Evolutionary conservation across 176 grass and related monocot genomes (phyloP), one percentile per base, ranked within the genome.

Genomic region (Avena atlantica): DNA sequence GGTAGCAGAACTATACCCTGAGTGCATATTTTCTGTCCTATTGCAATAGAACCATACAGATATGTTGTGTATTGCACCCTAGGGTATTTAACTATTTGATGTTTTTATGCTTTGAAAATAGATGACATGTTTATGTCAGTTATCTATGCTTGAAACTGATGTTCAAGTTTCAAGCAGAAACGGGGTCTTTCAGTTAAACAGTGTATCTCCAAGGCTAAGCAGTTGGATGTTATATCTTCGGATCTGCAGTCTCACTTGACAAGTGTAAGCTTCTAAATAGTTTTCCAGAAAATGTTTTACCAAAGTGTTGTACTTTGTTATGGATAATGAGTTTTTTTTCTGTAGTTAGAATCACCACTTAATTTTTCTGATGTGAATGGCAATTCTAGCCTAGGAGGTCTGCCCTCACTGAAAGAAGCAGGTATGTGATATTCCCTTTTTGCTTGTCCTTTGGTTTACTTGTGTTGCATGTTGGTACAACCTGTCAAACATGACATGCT

Each of bases 241-340:
- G 80, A 84, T n/a, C 76, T 74, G 70, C 81, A 85, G 29, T 84
- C 16, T 78, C 42, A 77, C 37, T 44, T 73, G 17, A 78, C 70
- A 85, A 89, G 66, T 84, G 89, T 91, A 89, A 94, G 84, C 53
- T 66, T 81, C n/a, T 81, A 66, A 5, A 78, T n/a, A 73, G 79
- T 69, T 78, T 59, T 69, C 42, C 20, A 91, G 25, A 17, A 88
- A 84, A 85, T 81, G 10, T 15, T 45, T 74, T 42, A 70, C 62
- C 59, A 27, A 68, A 52, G 24, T 74, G 44, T 31, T 75, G 44
- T 34, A 74, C 17, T 81, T 70, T 70, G 45, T 76, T 85, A 21
- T 66, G 64, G 73, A 8, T 74, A 65, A 78, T 51, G 73, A 78
- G 58, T 44, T 84, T 57, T 85, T 89, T 58, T 61, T 76, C 65